A percentile compares a stretch with the other conserved stretches of the same genome.
These are phyloP conservation scores for Cubamyces sp. DNA, from an alignment of 768 basidiomycete genomes.

Conservation along the genomic window DNA sequence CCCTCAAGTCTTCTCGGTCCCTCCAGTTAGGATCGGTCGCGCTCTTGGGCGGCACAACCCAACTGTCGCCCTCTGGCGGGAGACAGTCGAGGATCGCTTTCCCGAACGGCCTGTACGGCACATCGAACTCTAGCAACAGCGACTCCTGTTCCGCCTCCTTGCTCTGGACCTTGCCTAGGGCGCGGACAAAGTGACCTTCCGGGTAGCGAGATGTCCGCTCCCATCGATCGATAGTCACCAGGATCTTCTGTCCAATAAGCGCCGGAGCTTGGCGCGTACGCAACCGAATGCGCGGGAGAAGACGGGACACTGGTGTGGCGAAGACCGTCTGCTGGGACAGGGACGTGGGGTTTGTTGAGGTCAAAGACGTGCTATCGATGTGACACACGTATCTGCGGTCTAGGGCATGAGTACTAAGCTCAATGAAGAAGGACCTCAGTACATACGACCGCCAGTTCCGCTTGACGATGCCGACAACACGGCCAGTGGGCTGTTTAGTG, in stretches of 20 bases:
- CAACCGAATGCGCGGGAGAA: constrained; percentile 91
- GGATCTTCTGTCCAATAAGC: constrained; percentile 90
- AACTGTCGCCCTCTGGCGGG: constrained; percentile 85
- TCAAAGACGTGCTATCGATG: constrained; percentile 87
- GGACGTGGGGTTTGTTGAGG: constrained; percentile 76
- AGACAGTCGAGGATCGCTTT: constrained; percentile 91
- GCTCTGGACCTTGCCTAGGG: constrained; percentile 87
- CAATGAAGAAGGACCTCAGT: not conserved
- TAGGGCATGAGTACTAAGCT: not conserved
- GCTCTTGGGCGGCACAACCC: constrained; percentile 88
- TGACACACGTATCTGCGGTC: constrained; percentile 85
- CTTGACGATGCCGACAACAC: constrained; percentile 89
- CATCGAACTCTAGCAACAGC: constrained; percentile 90
- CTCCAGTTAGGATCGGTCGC: constrained; percentile 63
- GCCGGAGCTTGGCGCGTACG: constrained; percentile 92
- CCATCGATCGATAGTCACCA: constrained; percentile 96
- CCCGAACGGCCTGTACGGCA: constrained; percentile 96
- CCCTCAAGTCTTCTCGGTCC: constrained; percentile 85
- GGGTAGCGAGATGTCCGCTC: constrained; percentile 86
- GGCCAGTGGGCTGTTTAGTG: constrained; percentile 89
- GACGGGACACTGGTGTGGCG: constrained; percentile 89
- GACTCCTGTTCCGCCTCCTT: constrained; percentile 98
- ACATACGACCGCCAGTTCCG: constrained; percentile 94
- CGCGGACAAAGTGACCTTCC: constrained; percentile 95
- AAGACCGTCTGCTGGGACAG: constrained; percentile 90